phyloP scores from a whole-genome alignment of 768 basidiomycete species.

The Suillus americanus region DNA sequence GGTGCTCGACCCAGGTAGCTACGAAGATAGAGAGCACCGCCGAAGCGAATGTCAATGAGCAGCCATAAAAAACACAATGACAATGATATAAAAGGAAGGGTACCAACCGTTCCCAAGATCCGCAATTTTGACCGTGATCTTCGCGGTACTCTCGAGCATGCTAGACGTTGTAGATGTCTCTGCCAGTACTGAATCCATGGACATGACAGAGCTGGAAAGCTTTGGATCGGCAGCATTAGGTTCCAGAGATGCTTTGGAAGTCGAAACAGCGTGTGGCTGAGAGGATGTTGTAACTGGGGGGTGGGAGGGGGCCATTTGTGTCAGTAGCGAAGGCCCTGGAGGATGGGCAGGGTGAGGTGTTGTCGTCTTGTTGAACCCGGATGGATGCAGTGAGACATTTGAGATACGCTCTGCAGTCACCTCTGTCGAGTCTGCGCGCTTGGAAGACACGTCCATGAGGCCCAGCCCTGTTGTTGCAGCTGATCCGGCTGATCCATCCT shows the following conservation, averaged over 20 bases:
- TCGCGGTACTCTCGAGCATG: slow-evolving; percentile 45
- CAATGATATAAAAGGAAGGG: slow-evolving; percentile 2
- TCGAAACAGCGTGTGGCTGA: slow-evolving; percentile 27
- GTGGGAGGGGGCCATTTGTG: slow-evolving; percentile 60
- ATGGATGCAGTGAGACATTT: slow-evolving; percentile 42
- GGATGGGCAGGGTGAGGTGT: slow-evolving; percentile 36
- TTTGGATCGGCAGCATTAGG: slow-evolving; percentile 18
- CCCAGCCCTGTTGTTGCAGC: slow-evolving; percentile 9
- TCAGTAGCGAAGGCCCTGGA: slow-evolving; percentile 68
- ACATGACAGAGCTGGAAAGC: slow-evolving; percentile 26
- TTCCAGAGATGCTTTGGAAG: slow-evolving; percentile 20
- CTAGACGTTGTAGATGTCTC: slow-evolving; percentile 29
- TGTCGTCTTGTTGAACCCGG: slow-evolving; percentile 39
- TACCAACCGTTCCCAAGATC: slow-evolving; percentile 91
- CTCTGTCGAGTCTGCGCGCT: slow-evolving; percentile 39
- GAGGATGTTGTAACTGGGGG: slow-evolving; percentile 16
- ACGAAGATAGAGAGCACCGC: slow-evolving; percentile 5
- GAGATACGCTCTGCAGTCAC: slow-evolving; percentile 51
- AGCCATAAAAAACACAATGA: not conserved
- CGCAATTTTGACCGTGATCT: slow-evolving; percentile 98
- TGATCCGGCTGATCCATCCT: slow-evolving; percentile 24
- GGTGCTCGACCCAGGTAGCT: slow-evolving; percentile 90
- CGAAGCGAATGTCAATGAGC: slow-evolving; percentile 11
- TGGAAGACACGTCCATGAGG: slow-evolving; percentile 15
- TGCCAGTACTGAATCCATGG: slow-evolving; percentile 28